Conservation (phyloP, 2,329 filamentous ascomycete species). For the Phialocephala subalpina region DNA sequence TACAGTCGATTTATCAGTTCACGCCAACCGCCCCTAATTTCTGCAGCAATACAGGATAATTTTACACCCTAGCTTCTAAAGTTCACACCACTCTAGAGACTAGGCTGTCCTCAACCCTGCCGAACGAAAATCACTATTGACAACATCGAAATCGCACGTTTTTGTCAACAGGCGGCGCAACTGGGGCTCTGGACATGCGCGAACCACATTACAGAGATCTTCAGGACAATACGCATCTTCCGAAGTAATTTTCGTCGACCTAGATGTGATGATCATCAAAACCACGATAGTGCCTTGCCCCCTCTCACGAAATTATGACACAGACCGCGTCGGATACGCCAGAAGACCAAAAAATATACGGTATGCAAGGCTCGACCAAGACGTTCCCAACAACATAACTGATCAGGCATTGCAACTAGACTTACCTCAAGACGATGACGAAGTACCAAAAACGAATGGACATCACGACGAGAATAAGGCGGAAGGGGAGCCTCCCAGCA, state of each 20-base stretch:
- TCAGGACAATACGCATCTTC: slow-evolving; percentile 55
- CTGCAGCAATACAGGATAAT: background rate
- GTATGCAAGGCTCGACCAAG: slow-evolving; percentile 30
- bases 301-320: slow-evolving; percentile 44
- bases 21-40: background rate
- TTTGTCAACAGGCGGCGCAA: slow-evolving; percentile 46
- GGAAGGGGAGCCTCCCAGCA: slow-evolving; percentile 61
- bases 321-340: slow-evolving; percentile 44
- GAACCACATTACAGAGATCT: slow-evolving; percentile 57
- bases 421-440: slow-evolving; percentile 34
- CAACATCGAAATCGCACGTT: slow-evolving; percentile 49
- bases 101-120: slow-evolving; percentile 7
- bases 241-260: slow-evolving; percentile 61
- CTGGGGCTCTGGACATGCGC: slow-evolving; percentile 60
- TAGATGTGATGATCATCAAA: slow-evolving; percentile 67
- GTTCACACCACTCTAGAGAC: background rate
- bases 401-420: slow-evolving; percentile 31
- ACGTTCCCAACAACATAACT: slow-evolving; percentile 24
- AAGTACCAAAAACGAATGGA: slow-evolving; percentile 42
- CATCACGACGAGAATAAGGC: slow-evolving; percentile 41
- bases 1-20: background rate
- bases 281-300: slow-evolving; percentile 53
- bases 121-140: slow-evolving; percentile 23
- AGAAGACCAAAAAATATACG: slow-evolving; percentile 41
- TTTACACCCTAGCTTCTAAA: background rate